Conservation (phyloP, 371 early-diverging fungal genomes). For the Rhizopus microsporus region DNA sequence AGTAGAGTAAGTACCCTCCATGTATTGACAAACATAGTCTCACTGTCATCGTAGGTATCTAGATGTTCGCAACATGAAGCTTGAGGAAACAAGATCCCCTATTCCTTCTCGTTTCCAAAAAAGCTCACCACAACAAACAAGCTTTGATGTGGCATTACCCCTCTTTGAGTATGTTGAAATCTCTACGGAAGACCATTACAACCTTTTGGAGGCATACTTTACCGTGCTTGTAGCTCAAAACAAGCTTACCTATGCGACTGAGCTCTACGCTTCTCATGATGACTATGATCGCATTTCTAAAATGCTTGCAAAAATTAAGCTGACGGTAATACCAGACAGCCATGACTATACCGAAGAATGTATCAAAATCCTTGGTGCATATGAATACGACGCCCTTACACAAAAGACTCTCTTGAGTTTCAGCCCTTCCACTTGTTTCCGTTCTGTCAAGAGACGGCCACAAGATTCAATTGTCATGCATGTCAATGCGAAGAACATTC, state of each 20-base stretch:
- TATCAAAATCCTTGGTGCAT: constrained; percentile 9
- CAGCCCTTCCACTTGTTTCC: constrained; percentile 13
- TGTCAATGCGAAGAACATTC: constrained; percentile 37
- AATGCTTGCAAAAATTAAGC: constrained; percentile 23
- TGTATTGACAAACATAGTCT: not conserved
- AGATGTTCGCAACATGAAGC: not conserved
- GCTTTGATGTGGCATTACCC: not conserved
- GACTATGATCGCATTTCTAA: constrained; percentile 20
- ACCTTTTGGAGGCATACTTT: constrained; percentile 20
- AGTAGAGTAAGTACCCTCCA: constrained; percentile 22
- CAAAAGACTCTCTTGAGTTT: constrained; percentile 23
- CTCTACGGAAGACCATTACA: not conserved
- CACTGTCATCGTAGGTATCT: constrained; percentile 7
- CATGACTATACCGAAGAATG: not conserved
- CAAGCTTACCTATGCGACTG: constrained; percentile 16
- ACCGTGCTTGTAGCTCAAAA: constrained; percentile 18
- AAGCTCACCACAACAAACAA: not conserved
- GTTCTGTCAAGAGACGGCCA: constrained; percentile 16
- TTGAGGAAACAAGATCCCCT: constrained; percentile 1
- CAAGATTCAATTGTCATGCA: constrained; percentile 20
- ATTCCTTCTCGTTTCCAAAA: constrained; percentile 3
- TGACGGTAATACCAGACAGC: constrained; percentile 6
- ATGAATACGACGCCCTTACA: constrained; percentile 20
- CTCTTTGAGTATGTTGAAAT: constrained; percentile 6
- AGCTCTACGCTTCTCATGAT: constrained; percentile 18